These are phyloP conservation scores for Aspergillus sp. DNA, from an alignment of 2,329 filamentous ascomycete species.

Conservation along the genomic window DNA sequence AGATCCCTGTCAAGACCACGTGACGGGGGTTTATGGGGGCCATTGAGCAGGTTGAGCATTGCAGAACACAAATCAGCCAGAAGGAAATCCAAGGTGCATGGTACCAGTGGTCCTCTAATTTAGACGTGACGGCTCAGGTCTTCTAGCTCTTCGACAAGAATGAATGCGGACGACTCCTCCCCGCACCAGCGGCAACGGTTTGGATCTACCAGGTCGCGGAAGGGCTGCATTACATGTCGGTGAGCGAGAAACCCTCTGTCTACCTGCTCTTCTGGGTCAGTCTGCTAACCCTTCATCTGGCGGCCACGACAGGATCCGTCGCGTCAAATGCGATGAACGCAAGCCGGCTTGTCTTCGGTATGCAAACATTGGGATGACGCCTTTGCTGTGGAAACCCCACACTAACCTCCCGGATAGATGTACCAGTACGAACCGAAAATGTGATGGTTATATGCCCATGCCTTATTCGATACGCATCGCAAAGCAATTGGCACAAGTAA, in stretches of 20 bases:
- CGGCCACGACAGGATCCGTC: conserved; percentile 24
- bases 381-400: not conserved
- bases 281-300: not conserved
- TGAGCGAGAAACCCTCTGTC: conserved; percentile 44
- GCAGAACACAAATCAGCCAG: too few species aligned
- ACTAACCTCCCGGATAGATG: conserved; percentile 11
- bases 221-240: conserved; percentile 70
- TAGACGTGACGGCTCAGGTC: not conserved
- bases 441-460: conserved; percentile 16
- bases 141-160: not conserved
- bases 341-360: conserved; percentile 65
- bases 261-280: not conserved
- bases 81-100: too few species aligned
- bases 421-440: conserved; percentile 14
- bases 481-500: conserved; percentile 2
- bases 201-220: conserved; percentile 30
- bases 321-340: conserved; percentile 68
- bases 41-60: too few species aligned
- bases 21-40: too few species aligned
- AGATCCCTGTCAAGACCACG: too few species aligned
- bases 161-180: not conserved
- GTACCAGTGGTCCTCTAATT: too few species aligned
- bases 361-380: conserved; percentile 6
- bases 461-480: not conserved
- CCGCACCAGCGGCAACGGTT: not conserved